Conservation (phyloP, 2,329 filamentous ascomycete genomes). For the Aspergillus melleus region DNA sequence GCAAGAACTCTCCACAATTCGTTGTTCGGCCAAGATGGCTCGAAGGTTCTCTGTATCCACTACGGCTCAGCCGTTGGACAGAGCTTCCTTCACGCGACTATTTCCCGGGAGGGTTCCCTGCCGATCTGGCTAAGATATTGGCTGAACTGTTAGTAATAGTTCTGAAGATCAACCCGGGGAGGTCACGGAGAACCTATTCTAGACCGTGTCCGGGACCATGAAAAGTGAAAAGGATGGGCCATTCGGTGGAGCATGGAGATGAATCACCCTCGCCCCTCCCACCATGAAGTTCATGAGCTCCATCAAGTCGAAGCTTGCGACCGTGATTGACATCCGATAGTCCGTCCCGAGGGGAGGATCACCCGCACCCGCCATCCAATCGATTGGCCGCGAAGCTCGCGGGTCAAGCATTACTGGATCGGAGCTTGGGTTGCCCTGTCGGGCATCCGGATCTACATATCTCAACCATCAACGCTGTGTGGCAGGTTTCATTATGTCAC, state of each 20-base stretch:
- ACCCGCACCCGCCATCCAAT: constrained; percentile 6
- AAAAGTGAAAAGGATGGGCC: background rate
- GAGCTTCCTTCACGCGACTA: background rate
- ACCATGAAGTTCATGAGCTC: background rate
- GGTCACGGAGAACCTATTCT: background rate
- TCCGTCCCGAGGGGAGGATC: constrained; percentile 8
- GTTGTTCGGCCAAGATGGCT: constrained; percentile 4
- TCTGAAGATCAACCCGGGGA: constrained; percentile 1
- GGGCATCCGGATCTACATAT: constrained; percentile 10
- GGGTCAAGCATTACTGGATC: constrained; percentile 9
- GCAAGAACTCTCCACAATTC: background rate
- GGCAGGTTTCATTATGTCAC: constrained; percentile 3
- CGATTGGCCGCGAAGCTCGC: background rate
- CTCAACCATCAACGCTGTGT: background rate
- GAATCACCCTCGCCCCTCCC: background rate
- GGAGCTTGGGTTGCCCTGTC: constrained; percentile 3
- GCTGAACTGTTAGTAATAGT: constrained; percentile 2
- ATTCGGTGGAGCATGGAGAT: background rate
- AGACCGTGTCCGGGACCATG: background rate
- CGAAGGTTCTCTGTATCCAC: constrained; percentile 5
- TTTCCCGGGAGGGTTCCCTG: constrained; percentile 3
- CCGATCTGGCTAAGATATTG: constrained; percentile 6
- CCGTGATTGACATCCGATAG: constrained; percentile 6
- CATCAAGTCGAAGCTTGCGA: background rate
- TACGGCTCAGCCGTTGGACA: constrained; percentile 4